Evolutionary conservation across 371 early-diverging fungal genomes (phyloP), one percentile per base, ranked within the genome.

Genomic region (Circinella minor): DNA sequence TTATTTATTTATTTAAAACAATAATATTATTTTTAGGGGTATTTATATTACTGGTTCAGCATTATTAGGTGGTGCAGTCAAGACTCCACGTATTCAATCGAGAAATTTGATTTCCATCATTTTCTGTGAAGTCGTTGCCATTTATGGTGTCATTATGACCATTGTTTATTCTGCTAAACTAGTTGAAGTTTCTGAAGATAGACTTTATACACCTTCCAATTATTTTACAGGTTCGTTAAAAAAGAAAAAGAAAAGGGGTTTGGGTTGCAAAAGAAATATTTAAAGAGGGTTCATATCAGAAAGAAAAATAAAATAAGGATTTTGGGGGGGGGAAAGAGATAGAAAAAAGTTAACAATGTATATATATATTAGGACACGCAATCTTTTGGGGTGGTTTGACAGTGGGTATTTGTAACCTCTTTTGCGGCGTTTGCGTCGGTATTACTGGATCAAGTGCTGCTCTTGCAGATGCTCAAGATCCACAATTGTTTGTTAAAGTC

Each of bases 111-210:
- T 99, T 84, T 90, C 95, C 71, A 95, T 99, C 70, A 97, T 98
- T 82, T 98, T 99, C 76, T 99, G 98, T 85, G 99, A 99, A 85
- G 99, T 96, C 70, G 99, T 98, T 10, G 99, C 98, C 71, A 98
- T 98, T 73, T 98, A 98, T 79, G 99, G 99, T 69, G 90, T 98
- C 63, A 97, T 98, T 76, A 96, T 98, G 90, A 96, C 97, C 55
- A 98, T 98, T 74, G 95, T 98, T 61, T 97, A 96, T 76, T 92
- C 94, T 8, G 86, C 95, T 20, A 97, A 96, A 78, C 77, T 97
- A 14, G 77, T 73, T 37, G 83, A 87, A 37, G 88, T 92, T 4
- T 69, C 76, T 54, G 70, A 81, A 63, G 78, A 78, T 17, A 46
- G 69, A 10, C 74, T 86, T 36, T 85, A 83, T 77, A 83, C 81